These are phyloP conservation scores for Aspergillus diversus DNA, from an alignment of 495 filamentous ascomycete genomes.

Conservation along the genomic window DNA sequence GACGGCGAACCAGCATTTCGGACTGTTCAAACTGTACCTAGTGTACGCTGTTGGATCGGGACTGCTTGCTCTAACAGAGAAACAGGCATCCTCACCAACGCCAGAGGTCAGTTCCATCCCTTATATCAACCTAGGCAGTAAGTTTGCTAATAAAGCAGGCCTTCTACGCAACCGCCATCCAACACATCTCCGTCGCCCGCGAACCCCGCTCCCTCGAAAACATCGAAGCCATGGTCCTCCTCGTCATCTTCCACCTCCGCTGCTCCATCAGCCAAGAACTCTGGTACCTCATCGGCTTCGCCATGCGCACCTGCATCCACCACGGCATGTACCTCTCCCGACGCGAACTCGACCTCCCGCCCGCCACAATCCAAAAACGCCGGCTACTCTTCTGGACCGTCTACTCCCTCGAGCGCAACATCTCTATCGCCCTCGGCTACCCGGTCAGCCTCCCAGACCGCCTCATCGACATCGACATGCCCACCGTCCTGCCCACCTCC, in stretches of 20 bases:
- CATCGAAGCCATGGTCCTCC: constrained; percentile 56
- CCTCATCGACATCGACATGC: constrained; percentile 50
- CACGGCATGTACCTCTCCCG: constrained; percentile 54
- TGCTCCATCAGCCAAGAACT: constrained; percentile 55
- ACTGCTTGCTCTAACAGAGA: constrained; percentile 50
- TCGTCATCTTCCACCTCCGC: constrained; percentile 56
- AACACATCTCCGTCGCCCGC: constrained; percentile 51
- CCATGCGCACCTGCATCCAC: constrained; percentile 58
- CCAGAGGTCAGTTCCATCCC: neutral
- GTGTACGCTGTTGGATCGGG: constrained; percentile 54
- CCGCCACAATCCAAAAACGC: constrained; percentile 51
- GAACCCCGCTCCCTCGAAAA: constrained; percentile 57
- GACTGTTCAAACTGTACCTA: constrained; percentile 55
- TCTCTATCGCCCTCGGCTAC: constrained; percentile 55
- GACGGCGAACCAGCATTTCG: constrained; percentile 47
- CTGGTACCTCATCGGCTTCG: constrained; percentile 61
- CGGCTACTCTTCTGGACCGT: constrained; percentile 57
- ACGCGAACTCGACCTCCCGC: constrained; percentile 49
- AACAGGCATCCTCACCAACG: constrained; percentile 17
- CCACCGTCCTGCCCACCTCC: constrained; percentile 30
- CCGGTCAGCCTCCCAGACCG: constrained; percentile 56
- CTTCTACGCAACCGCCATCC: constrained; percentile 53
- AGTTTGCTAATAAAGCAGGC: constrained; percentile 27
- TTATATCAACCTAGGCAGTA: no score
- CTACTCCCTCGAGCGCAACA: constrained; percentile 54